Evolutionary conservation across 371 early-diverging fungal species (phyloP).

Genomic region (Dinochytrium kinnereticum): DNA sequence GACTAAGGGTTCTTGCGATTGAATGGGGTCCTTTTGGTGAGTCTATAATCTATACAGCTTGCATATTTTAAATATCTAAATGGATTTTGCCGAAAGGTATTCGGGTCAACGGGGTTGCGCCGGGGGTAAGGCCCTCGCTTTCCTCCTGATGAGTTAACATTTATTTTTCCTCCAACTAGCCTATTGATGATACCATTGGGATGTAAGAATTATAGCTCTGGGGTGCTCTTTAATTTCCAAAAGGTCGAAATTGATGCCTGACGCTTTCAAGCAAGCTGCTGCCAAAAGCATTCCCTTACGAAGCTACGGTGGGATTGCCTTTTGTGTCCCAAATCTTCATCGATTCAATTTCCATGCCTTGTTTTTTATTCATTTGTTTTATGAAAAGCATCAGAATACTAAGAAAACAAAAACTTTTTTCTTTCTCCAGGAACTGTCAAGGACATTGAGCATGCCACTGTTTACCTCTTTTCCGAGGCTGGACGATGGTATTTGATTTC

Average conservation of each 20-base stretch:
- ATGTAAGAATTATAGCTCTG: slow-evolving; percentile 34
- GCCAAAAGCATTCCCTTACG: slow-evolving; percentile 23
- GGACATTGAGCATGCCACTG: slow-evolving; percentile 75
- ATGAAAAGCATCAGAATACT: too few species aligned
- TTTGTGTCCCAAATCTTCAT: slow-evolving; percentile 22
- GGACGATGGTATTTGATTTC: slow-evolving; percentile 50
- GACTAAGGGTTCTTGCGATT: slow-evolving; percentile 50
- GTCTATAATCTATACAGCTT: not conserved
- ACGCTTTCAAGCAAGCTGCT: slow-evolving; percentile 5
- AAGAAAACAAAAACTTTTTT: slow-evolving; percentile 2
- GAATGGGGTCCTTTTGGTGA: slow-evolving; percentile 63
- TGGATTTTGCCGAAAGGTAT: slow-evolving; percentile 40
- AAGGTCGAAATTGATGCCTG: slow-evolving; percentile 28
- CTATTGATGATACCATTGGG: slow-evolving; percentile 65
- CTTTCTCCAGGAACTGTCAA: slow-evolving; percentile 59
- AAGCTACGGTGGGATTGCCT: slow-evolving; percentile 8
- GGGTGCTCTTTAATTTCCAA: not conserved
- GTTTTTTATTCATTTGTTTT: too few species aligned
- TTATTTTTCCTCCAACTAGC: slow-evolving; percentile 17
- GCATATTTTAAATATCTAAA: not conserved
- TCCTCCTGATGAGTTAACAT: not conserved
- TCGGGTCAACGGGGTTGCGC: slow-evolving; percentile 64
- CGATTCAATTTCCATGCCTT: not conserved
- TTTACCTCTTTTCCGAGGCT: slow-evolving; percentile 72
- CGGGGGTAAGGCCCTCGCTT: slow-evolving; percentile 44